Evolutionary conservation across 306 rosid genomes (phyloP).

Genomic region (Castanopsis chinensis): DNA sequence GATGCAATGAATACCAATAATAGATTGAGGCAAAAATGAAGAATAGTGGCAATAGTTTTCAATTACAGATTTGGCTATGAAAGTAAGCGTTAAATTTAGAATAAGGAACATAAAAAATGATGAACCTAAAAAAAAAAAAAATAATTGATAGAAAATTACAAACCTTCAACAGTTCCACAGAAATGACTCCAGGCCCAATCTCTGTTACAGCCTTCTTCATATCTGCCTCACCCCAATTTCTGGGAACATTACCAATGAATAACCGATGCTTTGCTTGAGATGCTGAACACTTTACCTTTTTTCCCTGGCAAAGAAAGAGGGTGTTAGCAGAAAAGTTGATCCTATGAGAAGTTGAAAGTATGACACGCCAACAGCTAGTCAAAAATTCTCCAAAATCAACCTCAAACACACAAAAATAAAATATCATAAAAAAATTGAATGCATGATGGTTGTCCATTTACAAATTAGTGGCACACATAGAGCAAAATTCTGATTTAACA

Average conservation of each 20-base stretch:
- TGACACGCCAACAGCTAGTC: neutral
- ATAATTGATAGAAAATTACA: neutral
- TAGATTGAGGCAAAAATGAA: constrained; percentile 16
- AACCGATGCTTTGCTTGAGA: constrained; percentile 61
- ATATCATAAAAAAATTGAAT: neutral
- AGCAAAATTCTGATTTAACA: constrained; percentile 7
- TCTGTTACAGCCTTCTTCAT: constrained; percentile 48
- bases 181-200: constrained; percentile 63
- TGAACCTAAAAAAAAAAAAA: neutral
- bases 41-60: neutral
- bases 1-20: neutral
- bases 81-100: neutral
- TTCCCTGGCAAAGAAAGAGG: constrained; percentile 41
- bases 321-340: neutral
- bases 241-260: constrained; percentile 75
- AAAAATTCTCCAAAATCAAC: neutral
- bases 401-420: neutral
- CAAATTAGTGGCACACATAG: neutral
- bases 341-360: neutral
- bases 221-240: constrained; percentile 54
- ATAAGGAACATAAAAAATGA: neutral
- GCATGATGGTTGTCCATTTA: neutral
- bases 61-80: neutral
- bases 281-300: constrained; percentile 54
- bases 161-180: constrained; percentile 66